Evolutionary conservation across 2,329 filamentous ascomycete species (phyloP).

Genomic region (Beauveria caledonica): DNA sequence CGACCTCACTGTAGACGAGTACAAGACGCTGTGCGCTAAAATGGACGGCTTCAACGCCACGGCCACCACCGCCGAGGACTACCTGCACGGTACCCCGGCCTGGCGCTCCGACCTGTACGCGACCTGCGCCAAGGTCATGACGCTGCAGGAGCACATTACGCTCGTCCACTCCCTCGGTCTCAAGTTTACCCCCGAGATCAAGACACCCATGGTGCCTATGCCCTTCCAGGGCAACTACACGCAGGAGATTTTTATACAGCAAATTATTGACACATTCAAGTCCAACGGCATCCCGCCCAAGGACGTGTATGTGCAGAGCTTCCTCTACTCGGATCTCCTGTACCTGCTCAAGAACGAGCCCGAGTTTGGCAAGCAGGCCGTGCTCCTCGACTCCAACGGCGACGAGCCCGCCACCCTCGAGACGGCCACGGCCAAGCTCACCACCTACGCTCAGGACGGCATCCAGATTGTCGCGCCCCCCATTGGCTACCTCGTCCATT

Average conservation of each 20-base stretch:
- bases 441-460: slow-evolving; percentile 46
- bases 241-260: slow-evolving; percentile 54
- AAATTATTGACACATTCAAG: slow-evolving; percentile 55
- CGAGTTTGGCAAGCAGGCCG: slow-evolving; percentile 51
- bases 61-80: slow-evolving; percentile 49
- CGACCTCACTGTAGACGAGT: slow-evolving; percentile 61
- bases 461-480: slow-evolving; percentile 57
- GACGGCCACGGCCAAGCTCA: slow-evolving; percentile 48
- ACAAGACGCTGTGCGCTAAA: slow-evolving; percentile 59
- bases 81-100: slow-evolving; percentile 47
- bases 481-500: slow-evolving; percentile 51
- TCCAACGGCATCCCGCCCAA: slow-evolving; percentile 41
- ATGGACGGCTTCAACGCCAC: slow-evolving; percentile 57
- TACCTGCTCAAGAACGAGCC: slow-evolving; percentile 60
- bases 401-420: slow-evolving; percentile 43
- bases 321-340: slow-evolving; percentile 54
- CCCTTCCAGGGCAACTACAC: slow-evolving; percentile 58
- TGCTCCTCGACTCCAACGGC: slow-evolving; percentile 57
- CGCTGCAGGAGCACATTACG: slow-evolving; percentile 53
- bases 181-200: slow-evolving; percentile 59
- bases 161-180: slow-evolving; percentile 50
- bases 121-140: slow-evolving; percentile 54
- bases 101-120: slow-evolving; percentile 61
- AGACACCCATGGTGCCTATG: slow-evolving; percentile 62
- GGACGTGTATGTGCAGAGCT: slow-evolving; percentile 56